Conservation (phyloP, 1,284 basidiomycete genomes). For the Puccinia hordei region DNA sequence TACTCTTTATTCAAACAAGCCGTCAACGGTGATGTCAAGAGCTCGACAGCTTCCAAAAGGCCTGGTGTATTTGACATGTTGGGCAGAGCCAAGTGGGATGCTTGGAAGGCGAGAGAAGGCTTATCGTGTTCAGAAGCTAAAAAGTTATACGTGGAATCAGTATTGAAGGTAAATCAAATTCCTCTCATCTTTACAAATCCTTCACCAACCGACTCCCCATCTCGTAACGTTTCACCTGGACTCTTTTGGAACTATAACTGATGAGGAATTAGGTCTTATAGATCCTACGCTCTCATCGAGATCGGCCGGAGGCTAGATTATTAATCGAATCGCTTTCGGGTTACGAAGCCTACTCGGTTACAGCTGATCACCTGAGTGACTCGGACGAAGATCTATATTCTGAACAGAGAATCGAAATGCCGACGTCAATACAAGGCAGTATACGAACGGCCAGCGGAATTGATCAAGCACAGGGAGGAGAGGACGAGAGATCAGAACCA, state of each 20-base stretch:
- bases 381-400: slow-evolving; percentile 24
- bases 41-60: slow-evolving; percentile 12
- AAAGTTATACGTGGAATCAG: slow-evolving; percentile 34
- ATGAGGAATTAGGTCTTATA: slow-evolving; percentile 19
- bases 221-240: too few relatives aligned
- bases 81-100: slow-evolving; percentile 48
- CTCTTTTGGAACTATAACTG: neutral
- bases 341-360: slow-evolving; percentile 3
- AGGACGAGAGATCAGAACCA: neutral
- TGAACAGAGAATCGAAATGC: neutral
- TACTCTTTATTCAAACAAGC: slow-evolving; percentile 49
- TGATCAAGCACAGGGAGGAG: neutral
- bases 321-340: slow-evolving; percentile 31
- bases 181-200: neutral
- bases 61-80: slow-evolving; percentile 46
- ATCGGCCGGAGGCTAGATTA: slow-evolving; percentile 29
- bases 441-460: neutral
- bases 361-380: slow-evolving; percentile 14
- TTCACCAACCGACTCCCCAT: neutral
- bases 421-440: slow-evolving; percentile 10
- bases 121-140: slow-evolving; percentile 33
- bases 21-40: slow-evolving; percentile 38
- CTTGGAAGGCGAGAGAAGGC: slow-evolving; percentile 41
- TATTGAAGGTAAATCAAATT: slow-evolving; percentile 40
- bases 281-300: slow-evolving; percentile 43